Evolutionary conservation across 176 grass and related monocot species (phyloP).

Genomic region (Musa beccarii): DNA sequence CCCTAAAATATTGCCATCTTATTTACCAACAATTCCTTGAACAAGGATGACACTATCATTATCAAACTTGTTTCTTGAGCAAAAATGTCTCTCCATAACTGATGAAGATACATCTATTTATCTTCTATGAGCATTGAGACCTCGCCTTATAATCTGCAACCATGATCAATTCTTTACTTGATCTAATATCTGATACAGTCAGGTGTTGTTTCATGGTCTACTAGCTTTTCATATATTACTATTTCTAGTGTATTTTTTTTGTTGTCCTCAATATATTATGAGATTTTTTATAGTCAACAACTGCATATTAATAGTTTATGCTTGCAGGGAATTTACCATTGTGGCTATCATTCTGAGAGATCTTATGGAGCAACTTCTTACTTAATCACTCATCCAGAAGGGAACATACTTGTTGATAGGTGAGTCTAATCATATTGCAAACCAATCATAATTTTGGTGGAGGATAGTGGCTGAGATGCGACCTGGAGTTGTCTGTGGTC

Average conservation of each 20-base stretch:
- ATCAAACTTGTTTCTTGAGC: no score
- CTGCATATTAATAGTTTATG: not conserved
- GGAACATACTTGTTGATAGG: constrained; percentile 84
- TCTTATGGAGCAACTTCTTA: constrained; percentile 79
- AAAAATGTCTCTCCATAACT: not conserved
- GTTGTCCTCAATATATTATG: no score
- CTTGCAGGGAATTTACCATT: constrained; percentile 76
- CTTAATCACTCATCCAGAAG: constrained; percentile 60
- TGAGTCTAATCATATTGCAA: constrained; percentile 28
- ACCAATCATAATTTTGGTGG: not conserved
- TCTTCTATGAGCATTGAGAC: not conserved
- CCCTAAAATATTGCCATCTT: no score
- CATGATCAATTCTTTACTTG: no score
- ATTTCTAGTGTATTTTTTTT: no score
- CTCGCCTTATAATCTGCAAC: no score
- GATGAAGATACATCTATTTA: not conserved
- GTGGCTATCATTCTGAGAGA: constrained; percentile 67
- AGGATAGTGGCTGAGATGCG: not conserved
- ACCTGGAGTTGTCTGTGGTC: not conserved
- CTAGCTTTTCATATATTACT: no score
- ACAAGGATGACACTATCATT: no score
- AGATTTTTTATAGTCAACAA: no score
- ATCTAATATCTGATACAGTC: no score
- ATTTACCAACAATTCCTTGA: no score
- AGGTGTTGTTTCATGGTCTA: no score